phyloP scores from a whole-genome alignment of 2,329 filamentous ascomycete species.

The Monascus ruber region DNA sequence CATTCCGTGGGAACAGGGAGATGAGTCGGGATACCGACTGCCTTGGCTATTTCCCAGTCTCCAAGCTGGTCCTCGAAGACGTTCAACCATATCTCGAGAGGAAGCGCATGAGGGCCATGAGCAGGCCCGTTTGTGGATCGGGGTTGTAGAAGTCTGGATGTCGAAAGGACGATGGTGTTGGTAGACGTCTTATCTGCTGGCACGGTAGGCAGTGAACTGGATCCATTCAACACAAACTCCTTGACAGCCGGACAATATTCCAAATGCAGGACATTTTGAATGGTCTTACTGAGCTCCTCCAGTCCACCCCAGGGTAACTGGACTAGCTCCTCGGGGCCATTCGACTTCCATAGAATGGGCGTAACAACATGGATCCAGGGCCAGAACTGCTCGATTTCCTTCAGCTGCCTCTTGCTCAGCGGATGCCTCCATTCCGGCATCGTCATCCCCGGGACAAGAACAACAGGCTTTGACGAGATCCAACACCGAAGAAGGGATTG shows the following conservation, averaged over 20 bases:
- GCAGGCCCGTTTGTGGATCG: conserved; percentile 8
- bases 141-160: conserved; percentile 12
- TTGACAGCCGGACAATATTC: conserved; percentile 5
- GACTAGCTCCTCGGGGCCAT: conserved; percentile 40
- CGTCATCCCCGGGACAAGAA: conserved; percentile 83
- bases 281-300: conserved; percentile 18
- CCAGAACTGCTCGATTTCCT: conserved; percentile 73
- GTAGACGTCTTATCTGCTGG: conserved; percentile 36
- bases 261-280: conserved; percentile 20
- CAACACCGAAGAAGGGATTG: conserved; percentile 74
- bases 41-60: conserved; percentile 84
- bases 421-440: conserved; percentile 82
- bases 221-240: background rate
- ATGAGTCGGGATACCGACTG: conserved; percentile 68
- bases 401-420: conserved; percentile 75
- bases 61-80: conserved; percentile 66
- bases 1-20: conserved; percentile 63
- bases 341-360: conserved; percentile 73
- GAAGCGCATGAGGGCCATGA: conserved; percentile 39
- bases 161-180: conserved; percentile 22
- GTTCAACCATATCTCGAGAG: conserved; percentile 80
- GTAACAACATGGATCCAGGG: conserved; percentile 73
- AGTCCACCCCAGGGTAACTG: conserved; percentile 42
- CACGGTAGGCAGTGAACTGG: background rate
- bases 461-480: conserved; percentile 74